Percentiles rank a stretch among this genome's conserved stretches.
phyloP scores from a whole-genome alignment of 176 grass and related monocot species.

The Rhynchospora breviuscula region DNA sequence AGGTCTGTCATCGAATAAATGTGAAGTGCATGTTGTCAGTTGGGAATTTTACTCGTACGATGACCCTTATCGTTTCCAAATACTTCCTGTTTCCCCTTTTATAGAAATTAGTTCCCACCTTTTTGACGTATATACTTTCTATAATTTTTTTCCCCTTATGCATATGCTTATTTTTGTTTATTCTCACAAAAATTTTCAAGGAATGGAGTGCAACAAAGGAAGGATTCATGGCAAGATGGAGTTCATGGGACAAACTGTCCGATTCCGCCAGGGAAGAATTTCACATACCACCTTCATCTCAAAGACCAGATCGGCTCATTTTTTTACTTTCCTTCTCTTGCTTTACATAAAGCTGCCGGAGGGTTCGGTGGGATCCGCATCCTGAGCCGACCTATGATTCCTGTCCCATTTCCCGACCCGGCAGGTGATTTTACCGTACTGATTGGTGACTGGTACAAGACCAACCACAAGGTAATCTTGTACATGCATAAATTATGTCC shows the following conservation, averaged over 20 bases:
- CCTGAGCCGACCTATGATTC: slow-evolving; percentile 42
- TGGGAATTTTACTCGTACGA: background rate
- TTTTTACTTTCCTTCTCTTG: slow-evolving; percentile 69
- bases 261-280: slow-evolving; percentile 56
- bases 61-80: background rate
- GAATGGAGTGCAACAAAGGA: slow-evolving; percentile 77
- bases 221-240: slow-evolving; percentile 82
- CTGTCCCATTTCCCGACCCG: slow-evolving; percentile 53
- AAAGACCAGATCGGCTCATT: slow-evolving; percentile 76
- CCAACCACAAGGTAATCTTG: slow-evolving; percentile 38
- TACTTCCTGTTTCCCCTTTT: background rate
- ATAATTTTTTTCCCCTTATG: too few relatives aligned
- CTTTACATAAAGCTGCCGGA: slow-evolving; percentile 70
- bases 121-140: background rate
- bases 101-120: background rate
- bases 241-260: slow-evolving; percentile 77
- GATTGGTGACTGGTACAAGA: slow-evolving; percentile 73
- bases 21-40: background rate
- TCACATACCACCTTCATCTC: slow-evolving; percentile 53
- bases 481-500: background rate
- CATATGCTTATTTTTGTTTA: background rate
- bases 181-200: slow-evolving; percentile 2
- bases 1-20: background rate
- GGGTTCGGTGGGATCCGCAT: slow-evolving; percentile 61
- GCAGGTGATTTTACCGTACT: slow-evolving; percentile 54